These are phyloP conservation scores for Cryomyces antarcticus DNA, from an alignment of 495 filamentous ascomycete species.

Conservation along the genomic window DNA sequence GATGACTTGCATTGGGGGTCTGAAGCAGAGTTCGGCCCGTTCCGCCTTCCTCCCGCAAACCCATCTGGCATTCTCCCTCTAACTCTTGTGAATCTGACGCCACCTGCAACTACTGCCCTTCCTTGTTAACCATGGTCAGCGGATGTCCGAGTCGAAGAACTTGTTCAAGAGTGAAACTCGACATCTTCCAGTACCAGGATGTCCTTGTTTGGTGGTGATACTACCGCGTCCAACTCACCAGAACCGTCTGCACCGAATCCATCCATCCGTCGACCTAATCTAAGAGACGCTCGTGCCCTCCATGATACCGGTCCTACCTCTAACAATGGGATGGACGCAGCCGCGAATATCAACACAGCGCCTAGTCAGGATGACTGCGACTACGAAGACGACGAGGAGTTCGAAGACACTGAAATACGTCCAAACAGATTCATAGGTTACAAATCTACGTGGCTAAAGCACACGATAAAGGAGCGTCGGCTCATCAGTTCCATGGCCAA, in stretches of 20 bases:
- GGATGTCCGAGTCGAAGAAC: no score
- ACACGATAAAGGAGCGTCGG: slow-evolving; percentile 37
- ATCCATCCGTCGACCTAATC: neutral
- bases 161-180: neutral
- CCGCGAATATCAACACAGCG: neutral
- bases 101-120: no score
- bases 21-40: no score
- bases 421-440: slow-evolving; percentile 34
- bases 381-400: neutral
- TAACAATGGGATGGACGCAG: neutral
- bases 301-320: neutral
- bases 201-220: slow-evolving; percentile 7
- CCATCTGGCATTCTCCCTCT: no score
- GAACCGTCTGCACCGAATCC: neutral
- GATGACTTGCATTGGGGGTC: no score
- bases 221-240: neutral
- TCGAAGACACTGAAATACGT: slow-evolving; percentile 14
- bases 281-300: neutral
- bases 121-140: no score
- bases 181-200: slow-evolving; percentile 4
- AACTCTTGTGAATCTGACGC: no score
- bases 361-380: neutral
- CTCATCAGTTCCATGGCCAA: slow-evolving; percentile 36
- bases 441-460: slow-evolving; percentile 34
- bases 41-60: no score